These are phyloP conservation scores for Exsudoporus floridanus DNA, from an alignment of 1,284 basidiomycete species.

Conservation along the genomic window DNA sequence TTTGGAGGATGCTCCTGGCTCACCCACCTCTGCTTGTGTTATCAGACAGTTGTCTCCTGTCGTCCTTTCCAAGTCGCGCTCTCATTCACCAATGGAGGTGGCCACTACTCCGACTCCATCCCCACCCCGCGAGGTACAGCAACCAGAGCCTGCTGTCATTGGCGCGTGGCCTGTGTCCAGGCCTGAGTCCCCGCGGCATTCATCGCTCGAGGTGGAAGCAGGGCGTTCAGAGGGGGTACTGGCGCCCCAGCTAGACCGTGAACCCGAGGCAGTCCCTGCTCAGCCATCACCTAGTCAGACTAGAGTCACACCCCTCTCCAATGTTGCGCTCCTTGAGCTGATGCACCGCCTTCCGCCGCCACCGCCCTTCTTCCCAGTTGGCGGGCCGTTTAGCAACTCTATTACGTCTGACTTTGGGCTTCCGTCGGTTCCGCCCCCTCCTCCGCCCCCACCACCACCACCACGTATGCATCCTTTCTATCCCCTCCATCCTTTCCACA, in stretches of 20 bases:
- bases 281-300: slow-evolving; percentile 1
- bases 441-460: background rate
- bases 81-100: slow-evolving; percentile 51
- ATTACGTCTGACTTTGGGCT: slow-evolving; percentile 24
- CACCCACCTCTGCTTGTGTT: slow-evolving; percentile 18
- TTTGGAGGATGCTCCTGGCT: slow-evolving; percentile 10
- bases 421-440: slow-evolving; percentile 14
- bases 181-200: slow-evolving; percentile 24
- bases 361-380: slow-evolving; percentile 18
- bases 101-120: slow-evolving; percentile 39
- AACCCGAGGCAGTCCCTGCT: background rate
- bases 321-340: slow-evolving; percentile 13
- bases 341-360: slow-evolving; percentile 24
- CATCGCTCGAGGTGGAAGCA: slow-evolving; percentile 15
- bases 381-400: slow-evolving; percentile 26
- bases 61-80: slow-evolving; percentile 28
- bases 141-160: slow-evolving; percentile 31
- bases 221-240: slow-evolving; percentile 8
- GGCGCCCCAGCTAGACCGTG: slow-evolving; percentile 1
- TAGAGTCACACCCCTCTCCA: slow-evolving; percentile 6
- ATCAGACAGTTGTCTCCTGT: slow-evolving; percentile 20
- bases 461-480: slow-evolving; percentile 16
- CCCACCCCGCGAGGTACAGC: slow-evolving; percentile 16
- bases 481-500: slow-evolving; percentile 18
- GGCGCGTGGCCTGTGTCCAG: slow-evolving; percentile 38